Percentiles rank a stretch among this genome's conserved stretches.
These are phyloP conservation scores for Chalara sp. DNA, from an alignment of 2,329 filamentous ascomycete species.

Conservation along the genomic window DNA sequence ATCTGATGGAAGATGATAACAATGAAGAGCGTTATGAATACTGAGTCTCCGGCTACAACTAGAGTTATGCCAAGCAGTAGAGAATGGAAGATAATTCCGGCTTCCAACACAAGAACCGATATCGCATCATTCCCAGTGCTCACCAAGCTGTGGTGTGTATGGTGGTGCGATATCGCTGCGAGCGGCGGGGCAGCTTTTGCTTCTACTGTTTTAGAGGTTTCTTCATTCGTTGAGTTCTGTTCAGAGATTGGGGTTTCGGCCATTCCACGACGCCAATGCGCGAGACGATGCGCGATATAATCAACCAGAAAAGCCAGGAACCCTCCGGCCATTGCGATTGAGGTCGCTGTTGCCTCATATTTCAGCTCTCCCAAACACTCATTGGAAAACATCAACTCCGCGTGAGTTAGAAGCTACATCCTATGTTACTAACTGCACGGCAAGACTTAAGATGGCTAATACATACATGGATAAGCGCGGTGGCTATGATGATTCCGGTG, in stretches of 20 bases:
- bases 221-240: too few relatives aligned
- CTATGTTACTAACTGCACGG: neutral
- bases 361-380: conserved; percentile 54
- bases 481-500: conserved; percentile 66
- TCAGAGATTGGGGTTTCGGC: too few relatives aligned
- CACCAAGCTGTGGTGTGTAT: too few relatives aligned
- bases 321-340: conserved; percentile 67
- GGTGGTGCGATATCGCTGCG: too few relatives aligned
- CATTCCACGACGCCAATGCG: conserved; percentile 43
- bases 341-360: conserved; percentile 64
- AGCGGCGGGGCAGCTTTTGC: too few relatives aligned
- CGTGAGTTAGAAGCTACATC: conserved; percentile 64
- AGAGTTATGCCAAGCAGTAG: conserved; percentile 45
- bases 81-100: conserved; percentile 70
- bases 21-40: conserved; percentile 50
- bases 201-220: too few relatives aligned
- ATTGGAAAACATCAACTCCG: conserved; percentile 57
- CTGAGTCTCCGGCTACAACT: conserved; percentile 50
- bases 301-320: conserved; percentile 69
- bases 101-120: conserved; percentile 48
- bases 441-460: neutral
- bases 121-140: too few relatives aligned
- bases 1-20: conserved; percentile 75
- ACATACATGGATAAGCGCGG: conserved; percentile 60
- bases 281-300: conserved; percentile 55